Evolutionary conservation across 805 yeast species (phyloP).

Genomic region (Nakazawaea laoshanensis): DNA sequence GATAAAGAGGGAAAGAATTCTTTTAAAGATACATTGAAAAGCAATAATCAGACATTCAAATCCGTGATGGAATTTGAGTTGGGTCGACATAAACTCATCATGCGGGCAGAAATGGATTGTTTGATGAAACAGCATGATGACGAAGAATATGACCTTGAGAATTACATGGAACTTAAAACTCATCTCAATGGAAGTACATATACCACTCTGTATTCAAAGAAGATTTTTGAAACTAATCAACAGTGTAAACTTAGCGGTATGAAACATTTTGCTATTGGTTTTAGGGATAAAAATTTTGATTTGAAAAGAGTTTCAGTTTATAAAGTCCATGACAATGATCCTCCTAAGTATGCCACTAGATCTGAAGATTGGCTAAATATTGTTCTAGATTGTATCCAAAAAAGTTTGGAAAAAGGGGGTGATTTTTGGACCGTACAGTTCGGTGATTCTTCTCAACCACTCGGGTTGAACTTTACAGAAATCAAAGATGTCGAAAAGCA

Average conservation of each 20-base stretch:
- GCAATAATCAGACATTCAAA: constrained; percentile 3
- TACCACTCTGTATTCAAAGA: neutral
- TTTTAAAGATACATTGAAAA: neutral
- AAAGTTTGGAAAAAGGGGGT: neutral
- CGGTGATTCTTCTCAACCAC: too few species aligned
- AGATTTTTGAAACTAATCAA: constrained; percentile 6
- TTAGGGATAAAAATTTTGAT: constrained; percentile 1
- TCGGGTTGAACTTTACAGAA: too few species aligned
- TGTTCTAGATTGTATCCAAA: constrained; percentile 1
- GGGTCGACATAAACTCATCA: constrained; percentile 1
- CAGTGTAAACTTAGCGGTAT: constrained; percentile 8
- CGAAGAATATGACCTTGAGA: neutral
- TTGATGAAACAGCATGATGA: neutral
- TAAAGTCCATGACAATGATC: neutral
- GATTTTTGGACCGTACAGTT: constrained; percentile 4
- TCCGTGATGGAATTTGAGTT: neutral
- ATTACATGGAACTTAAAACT: constrained; percentile 5
- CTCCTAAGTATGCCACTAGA: neutral
- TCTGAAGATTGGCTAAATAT: constrained; percentile 7
- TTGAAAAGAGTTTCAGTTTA: neutral
- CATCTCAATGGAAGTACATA: neutral
- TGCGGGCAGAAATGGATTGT: constrained; percentile 5
- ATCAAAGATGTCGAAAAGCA: too few species aligned
- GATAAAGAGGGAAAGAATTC: neutral
- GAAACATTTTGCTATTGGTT: constrained; percentile 2